phyloP scores from a whole-genome alignment of 768 basidiomycete species.

The Mycena indigotica region DNA sequence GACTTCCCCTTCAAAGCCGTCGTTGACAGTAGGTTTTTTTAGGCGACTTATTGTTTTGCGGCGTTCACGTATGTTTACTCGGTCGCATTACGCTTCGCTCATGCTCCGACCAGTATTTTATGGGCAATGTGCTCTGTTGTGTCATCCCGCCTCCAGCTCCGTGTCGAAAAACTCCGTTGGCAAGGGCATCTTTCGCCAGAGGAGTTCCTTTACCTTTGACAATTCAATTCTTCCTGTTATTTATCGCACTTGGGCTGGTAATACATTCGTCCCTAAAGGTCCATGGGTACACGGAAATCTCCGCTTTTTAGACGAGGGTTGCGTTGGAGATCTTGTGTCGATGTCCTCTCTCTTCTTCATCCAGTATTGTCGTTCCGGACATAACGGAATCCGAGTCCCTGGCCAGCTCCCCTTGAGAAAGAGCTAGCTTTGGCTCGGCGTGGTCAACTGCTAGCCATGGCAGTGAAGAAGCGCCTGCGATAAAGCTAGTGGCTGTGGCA shows the following conservation, averaged over 20 bases:
- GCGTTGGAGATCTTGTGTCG: not conserved
- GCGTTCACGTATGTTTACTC: no score
- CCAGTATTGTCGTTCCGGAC: not conserved
- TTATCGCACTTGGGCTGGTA: not conserved
- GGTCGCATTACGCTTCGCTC: no score
- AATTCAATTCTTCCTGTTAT: not conserved
- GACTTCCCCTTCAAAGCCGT: no score
- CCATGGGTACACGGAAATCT: not conserved
- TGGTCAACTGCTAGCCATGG: not conserved
- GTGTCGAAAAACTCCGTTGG: no score
- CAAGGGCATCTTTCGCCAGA: no score
- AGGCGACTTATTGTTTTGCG: no score
- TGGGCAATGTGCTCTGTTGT: no score
- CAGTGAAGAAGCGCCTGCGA: no score
- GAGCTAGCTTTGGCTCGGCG: not conserved
- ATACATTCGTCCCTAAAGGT: conserved; percentile 1
- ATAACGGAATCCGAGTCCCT: not conserved
- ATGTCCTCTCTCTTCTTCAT: not conserved
- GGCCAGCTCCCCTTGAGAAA: not conserved
- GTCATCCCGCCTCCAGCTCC: no score
- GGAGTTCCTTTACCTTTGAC: no score
- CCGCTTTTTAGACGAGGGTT: not conserved
- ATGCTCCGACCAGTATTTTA: no score
- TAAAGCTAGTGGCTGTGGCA: not conserved
- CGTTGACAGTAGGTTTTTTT: no score